These are phyloP conservation scores for Boletus reticulatus DNA, from an alignment of 768 basidiomycete genomes.

Conservation along the genomic window DNA sequence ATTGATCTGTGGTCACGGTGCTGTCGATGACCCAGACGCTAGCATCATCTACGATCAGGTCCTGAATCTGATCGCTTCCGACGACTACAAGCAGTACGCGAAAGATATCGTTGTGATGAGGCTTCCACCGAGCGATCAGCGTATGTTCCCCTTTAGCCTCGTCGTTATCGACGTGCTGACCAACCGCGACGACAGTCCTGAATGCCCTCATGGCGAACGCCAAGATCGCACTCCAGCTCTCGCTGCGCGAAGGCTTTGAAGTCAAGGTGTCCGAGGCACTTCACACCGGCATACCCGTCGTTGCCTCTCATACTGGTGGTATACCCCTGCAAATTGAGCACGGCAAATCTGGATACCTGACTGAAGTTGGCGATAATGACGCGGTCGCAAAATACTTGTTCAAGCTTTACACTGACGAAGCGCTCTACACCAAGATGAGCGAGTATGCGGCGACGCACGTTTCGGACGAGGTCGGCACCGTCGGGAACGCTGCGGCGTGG, in stretches of 20 bases:
- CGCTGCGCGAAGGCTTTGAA: slow-evolving; percentile 93
- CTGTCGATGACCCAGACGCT: slow-evolving; percentile 94
- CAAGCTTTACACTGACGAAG: slow-evolving; percentile 75
- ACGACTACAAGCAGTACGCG: slow-evolving; percentile 50
- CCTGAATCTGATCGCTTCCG: slow-evolving; percentile 54
- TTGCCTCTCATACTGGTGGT: slow-evolving; percentile 84
- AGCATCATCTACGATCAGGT: slow-evolving; percentile 87
- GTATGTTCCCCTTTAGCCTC: slow-evolving; percentile 40
- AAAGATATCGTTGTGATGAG: slow-evolving; percentile 76
- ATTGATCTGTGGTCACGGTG: slow-evolving; percentile 86
- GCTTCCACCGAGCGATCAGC: slow-evolving; percentile 79
- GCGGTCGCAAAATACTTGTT: slow-evolving; percentile 74
- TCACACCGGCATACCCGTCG: slow-evolving; percentile 83
- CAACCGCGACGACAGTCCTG: slow-evolving; percentile 49
- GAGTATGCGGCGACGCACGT: slow-evolving; percentile 72
- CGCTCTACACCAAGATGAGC: slow-evolving; percentile 60
- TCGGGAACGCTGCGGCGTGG: slow-evolving; percentile 72
- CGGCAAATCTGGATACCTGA: slow-evolving; percentile 86
- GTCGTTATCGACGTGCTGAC: slow-evolving; percentile 3
- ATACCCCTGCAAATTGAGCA: slow-evolving; percentile 91
- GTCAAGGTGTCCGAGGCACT: slow-evolving; percentile 97
- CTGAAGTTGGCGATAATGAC: slow-evolving; percentile 70
- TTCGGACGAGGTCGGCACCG: slow-evolving; percentile 80
- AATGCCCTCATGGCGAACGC: slow-evolving; percentile 88
- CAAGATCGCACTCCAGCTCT: slow-evolving; percentile 88